Conservation (phyloP, 1,284 basidiomycete genomes). For the Boletellus deceptivus region DNA sequence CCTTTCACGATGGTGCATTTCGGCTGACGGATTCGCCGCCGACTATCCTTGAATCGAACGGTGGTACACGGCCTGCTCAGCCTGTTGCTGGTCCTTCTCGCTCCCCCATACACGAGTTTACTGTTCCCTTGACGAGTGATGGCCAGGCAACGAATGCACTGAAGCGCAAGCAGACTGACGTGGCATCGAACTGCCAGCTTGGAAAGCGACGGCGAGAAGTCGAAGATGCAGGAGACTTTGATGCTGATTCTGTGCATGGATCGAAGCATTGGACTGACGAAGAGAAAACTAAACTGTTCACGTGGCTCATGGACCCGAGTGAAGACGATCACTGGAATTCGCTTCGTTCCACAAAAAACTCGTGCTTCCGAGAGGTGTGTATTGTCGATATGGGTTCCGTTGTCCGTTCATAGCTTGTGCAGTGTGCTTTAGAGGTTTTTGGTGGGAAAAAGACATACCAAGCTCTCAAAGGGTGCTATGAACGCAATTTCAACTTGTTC, state of each 20-base stretch:
- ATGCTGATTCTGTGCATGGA: constrained; percentile 52
- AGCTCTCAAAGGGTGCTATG: constrained; percentile 75
- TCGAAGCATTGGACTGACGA: constrained; percentile 81
- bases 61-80: constrained; percentile 26
- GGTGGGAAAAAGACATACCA: constrained; percentile 73
- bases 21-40: constrained; percentile 35
- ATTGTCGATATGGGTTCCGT: background rate
- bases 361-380: constrained; percentile 69
- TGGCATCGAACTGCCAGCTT: constrained; percentile 34
- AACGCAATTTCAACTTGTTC: constrained; percentile 76
- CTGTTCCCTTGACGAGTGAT: constrained; percentile 31
- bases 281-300: constrained; percentile 69
- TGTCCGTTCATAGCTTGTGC: constrained; percentile 6
- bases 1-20: constrained; percentile 31
- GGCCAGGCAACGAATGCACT: constrained; percentile 19
- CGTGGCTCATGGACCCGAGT: constrained; percentile 67
- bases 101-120: constrained; percentile 35
- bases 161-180: constrained; percentile 56
- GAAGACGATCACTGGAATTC: constrained; percentile 73
- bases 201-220: constrained; percentile 51
- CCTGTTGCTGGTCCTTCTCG: constrained; percentile 30
- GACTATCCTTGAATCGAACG: constrained; percentile 31
- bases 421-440: constrained; percentile 70
- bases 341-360: constrained; percentile 72
- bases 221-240: constrained; percentile 46